Base-by-base conservation (phyloP, 805 yeast species). In the Lachancea meyersii region DNA sequence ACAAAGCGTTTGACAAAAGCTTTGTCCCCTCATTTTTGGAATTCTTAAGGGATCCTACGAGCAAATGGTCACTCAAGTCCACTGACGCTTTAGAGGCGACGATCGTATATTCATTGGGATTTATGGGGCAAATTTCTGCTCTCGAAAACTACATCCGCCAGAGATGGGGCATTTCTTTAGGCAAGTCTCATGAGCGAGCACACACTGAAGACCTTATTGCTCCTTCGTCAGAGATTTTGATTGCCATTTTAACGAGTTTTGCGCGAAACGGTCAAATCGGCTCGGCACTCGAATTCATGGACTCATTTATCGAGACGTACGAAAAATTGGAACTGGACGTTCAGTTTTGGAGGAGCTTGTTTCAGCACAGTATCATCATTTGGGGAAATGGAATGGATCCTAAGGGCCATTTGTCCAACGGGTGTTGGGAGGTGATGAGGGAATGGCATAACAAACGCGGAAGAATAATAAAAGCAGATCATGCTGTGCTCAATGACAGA, bases 281-380 rank as follows among this genome's bases (percentile, higher is more conserved):
- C 3, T 43, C 48, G 19, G 55, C 51, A 3, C 35, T 52, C 3
- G 31, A 44, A 21, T 36, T 52, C 4, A 31, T 60, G 4, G 56
- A 54, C 38, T 31, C 34, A 7, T 48, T 61, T 24, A 38, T 53
- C n/a, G 37, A 39, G 8, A 41, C 31, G 19, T 57, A 53, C 37
- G 57, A 61, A 1, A 35, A 47, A 3, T 38, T 58, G 9, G 39
- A 48, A 3, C 43, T 61, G 26, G 47, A 51, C 31, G 32, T 20
- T n/a, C 9, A 39, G 4, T 59, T 58, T 32, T 61, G 65, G 65
- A 48, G 57, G 37, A 46, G 55, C 27, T 28, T 54, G 14, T 38
- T 52, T 6, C 53, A 53, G 26, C 46, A 54, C 48, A 47, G 55
- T 23, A 41, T 39, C 7, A 27, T 27, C 23, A 27, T 43, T 3